phyloP scores from a whole-genome alignment of 306 rosid species.

The Castanea crenata region DNA sequence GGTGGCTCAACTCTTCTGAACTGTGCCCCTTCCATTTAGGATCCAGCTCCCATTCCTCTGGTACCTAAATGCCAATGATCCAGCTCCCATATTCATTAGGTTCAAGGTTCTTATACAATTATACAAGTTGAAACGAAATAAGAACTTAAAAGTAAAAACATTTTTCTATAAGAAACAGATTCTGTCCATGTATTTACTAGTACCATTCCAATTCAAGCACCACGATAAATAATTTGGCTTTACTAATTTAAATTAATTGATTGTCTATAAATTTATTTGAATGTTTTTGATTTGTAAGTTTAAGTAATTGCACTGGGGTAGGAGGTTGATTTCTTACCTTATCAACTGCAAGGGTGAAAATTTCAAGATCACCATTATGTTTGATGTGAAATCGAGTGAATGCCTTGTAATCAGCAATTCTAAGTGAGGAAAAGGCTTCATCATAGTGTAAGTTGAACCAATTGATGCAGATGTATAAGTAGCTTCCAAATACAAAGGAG shows the following conservation, averaged over 20 bases:
- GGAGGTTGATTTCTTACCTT: slow-evolving; percentile 45
- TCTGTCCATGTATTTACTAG: too few relatives aligned
- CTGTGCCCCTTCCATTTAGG: slow-evolving; percentile 40
- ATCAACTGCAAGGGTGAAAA: slow-evolving; percentile 88
- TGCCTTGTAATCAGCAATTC: slow-evolving; percentile 88
- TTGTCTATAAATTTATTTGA: too few relatives aligned
- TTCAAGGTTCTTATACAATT: neutral
- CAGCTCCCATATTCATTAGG: neutral
- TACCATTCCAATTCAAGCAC: too few relatives aligned
- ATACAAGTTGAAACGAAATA: too few relatives aligned
- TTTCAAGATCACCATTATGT: slow-evolving; percentile 77
- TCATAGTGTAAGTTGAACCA: slow-evolving; percentile 96
- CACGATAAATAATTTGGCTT: too few relatives aligned
- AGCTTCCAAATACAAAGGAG: slow-evolving; percentile 87
- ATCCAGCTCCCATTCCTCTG: slow-evolving; percentile 55
- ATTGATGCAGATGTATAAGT: slow-evolving; percentile 82
- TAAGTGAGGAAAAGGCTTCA: slow-evolving; percentile 93
- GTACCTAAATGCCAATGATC: slow-evolving; percentile 27
- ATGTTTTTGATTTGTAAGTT: too few relatives aligned
- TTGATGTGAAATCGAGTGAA: slow-evolving; percentile 88
- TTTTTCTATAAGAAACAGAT: too few relatives aligned
- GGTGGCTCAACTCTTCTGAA: slow-evolving; percentile 38
- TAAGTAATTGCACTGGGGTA: too few relatives aligned
- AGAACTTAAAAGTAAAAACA: too few relatives aligned
- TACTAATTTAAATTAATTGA: too few relatives aligned